Evolutionary conservation across 805 yeast genomes (phyloP).

Genomic region (Cyberlindnera euphorbiae): DNA sequence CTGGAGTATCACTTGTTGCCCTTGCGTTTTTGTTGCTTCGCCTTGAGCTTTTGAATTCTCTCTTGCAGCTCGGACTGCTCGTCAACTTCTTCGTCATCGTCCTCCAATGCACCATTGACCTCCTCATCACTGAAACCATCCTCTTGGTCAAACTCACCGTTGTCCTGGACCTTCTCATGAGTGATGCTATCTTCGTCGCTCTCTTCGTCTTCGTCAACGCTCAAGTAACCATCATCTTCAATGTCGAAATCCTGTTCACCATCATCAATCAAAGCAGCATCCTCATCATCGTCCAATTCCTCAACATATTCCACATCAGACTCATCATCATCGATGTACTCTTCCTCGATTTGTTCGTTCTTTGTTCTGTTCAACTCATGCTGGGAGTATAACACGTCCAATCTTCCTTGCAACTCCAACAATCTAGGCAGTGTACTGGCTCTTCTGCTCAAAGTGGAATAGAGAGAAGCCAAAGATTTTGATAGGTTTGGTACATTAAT

Average conservation of each 20-base stretch:
- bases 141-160: constrained; percentile 28
- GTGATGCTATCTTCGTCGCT: constrained; percentile 22
- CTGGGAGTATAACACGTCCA: constrained; percentile 65
- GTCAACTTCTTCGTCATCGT: constrained; percentile 22
- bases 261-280: constrained; percentile 31
- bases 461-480: constrained; percentile 55
- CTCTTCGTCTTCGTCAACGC: constrained; percentile 26
- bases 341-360: constrained; percentile 30
- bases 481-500: constrained; percentile 42
- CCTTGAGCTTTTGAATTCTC: constrained; percentile 21
- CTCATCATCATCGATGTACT: constrained; percentile 30
- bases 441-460: constrained; percentile 59
- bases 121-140: constrained; percentile 32
- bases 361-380: constrained; percentile 50
- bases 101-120: constrained; percentile 19
- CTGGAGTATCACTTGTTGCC: constrained; percentile 4
- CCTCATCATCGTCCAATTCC: constrained; percentile 48
- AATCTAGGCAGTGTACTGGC: constrained; percentile 67
- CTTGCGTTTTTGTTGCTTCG: constrained; percentile 22
- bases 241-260: constrained; percentile 26
- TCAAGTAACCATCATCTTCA: constrained; percentile 30
- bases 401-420: constrained; percentile 75
- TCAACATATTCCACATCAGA: constrained; percentile 61
- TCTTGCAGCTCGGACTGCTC: constrained; percentile 22
- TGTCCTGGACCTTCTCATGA: constrained; percentile 10